A percentile compares a stretch with the other conserved stretches of the same genome.
These are phyloP conservation scores for Diaporthe aspalathi DNA, from an alignment of 2,329 filamentous ascomycete genomes.

Conservation along the genomic window DNA sequence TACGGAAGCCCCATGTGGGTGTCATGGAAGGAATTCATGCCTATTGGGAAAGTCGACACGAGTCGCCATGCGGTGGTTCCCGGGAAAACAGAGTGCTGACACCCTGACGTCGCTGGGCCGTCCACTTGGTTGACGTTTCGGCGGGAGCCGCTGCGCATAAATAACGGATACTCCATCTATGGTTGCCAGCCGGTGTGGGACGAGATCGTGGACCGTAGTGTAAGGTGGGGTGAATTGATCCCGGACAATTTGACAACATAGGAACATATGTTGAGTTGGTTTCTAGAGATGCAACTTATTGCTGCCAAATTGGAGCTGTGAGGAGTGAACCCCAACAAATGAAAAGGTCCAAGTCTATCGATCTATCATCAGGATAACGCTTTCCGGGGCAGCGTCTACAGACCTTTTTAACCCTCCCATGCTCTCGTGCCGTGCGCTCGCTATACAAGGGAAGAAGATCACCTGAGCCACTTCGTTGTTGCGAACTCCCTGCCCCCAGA, in stretches of 20 bases:
- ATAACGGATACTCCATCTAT: too few species aligned
- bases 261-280: background rate
- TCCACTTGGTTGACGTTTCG: too few species aligned
- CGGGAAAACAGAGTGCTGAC: background rate
- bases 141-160: background rate
- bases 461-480: constrained; percentile 30
- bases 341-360: constrained; percentile 2
- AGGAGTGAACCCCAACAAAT: background rate
- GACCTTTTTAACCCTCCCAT: background rate
- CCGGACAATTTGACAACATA: background rate
- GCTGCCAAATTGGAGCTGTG: background rate
- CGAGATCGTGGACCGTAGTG: background rate
- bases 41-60: background rate
- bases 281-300: background rate
- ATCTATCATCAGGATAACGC: background rate
- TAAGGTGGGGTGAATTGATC: too few species aligned
- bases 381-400: background rate
- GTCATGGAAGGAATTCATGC: constrained; percentile 11
- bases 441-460: background rate
- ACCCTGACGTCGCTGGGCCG: background rate
- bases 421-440: background rate
- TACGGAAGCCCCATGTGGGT: background rate
- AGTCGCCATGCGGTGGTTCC: background rate
- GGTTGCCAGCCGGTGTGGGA: too few species aligned
- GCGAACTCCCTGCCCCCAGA: constrained; percentile 29